Conservation (phyloP, 345 rosid genomes). For the Erucastrum elatum region DNA sequence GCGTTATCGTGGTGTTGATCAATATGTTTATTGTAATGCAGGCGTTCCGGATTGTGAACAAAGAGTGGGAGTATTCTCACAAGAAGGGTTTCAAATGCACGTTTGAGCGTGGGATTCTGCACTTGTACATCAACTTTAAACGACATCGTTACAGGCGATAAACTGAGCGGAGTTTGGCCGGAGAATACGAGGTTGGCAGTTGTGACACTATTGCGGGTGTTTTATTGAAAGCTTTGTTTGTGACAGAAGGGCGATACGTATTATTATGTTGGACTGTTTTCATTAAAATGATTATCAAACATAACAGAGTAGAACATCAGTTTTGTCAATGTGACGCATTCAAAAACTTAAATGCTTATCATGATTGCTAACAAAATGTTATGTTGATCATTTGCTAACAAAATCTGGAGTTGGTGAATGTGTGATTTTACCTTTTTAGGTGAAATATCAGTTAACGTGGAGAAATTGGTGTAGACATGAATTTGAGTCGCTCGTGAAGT, state of each 20-base stretch:
- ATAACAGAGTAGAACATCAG: neutral
- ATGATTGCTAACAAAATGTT: neutral
- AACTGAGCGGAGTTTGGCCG: constrained; percentile 18
- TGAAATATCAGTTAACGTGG: neutral
- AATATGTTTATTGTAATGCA: constrained; percentile 28
- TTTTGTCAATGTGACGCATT: neutral
- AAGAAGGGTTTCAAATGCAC: constrained; percentile 96
- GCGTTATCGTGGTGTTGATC: neutral
- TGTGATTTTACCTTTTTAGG: neutral
- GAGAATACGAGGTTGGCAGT: constrained; percentile 9
- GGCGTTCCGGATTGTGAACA: constrained; percentile 89
- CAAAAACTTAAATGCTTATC: neutral
- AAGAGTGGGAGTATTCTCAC: constrained; percentile 97
- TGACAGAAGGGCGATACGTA: neutral
- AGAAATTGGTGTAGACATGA: constrained; percentile 8
- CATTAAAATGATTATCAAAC: neutral
- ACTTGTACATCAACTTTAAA: constrained; percentile 86
- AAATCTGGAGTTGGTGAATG: neutral
- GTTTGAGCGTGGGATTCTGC: constrained; percentile 88
- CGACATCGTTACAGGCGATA: constrained; percentile 87
- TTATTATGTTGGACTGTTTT: neutral
- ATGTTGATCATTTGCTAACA: neutral
- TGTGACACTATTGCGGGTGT: constrained; percentile 17
- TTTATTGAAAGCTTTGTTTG: constrained; percentile 13
- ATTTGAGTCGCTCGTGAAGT: constrained; percentile 8